Evolutionary conservation across 129 eudicot species (phyloP), one percentile per base, ranked within the genome.

Genomic region (Arctium lappa): DNA sequence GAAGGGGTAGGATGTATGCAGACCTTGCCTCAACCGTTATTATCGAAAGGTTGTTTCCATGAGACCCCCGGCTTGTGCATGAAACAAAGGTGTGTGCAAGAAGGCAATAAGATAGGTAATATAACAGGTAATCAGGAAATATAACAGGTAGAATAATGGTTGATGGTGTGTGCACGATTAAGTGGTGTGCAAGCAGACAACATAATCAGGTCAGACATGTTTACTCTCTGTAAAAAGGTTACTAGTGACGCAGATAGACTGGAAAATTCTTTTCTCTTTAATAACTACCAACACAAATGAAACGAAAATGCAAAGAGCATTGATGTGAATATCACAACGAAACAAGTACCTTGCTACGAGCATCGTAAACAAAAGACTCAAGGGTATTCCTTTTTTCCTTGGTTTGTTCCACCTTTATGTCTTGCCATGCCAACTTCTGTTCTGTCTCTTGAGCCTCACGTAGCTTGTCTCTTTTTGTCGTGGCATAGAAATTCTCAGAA

Each of bases 291-390:
- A 10, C 15, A 46, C 15, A 10, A 46, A 10, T 46, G 56, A 46
- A 46, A 46, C 15, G 10, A 9, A 56, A 15, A 56, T 16, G 65
- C 65, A 56, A 15, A 56, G 18, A 56, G 16, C 22, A 16, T 56
- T 56, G 27, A 56, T 56, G 65, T 56, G 22, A 15, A 44, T 44
- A 44, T 44, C 53, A 6, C 53, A 1, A 8, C 53, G 13, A 9
- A 44, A 56, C 18, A 38, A 31, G 10, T 85, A 90, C 97, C 97
- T 92, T 92, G 33, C 86, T 92, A 36, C 97, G 94, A 2, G 90
- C 87, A 77, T 92, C 97, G 42, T 92, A 90, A 29, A 92, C 92
- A 81, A 83, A 92, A 70, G 97, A 80, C 81, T 92, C 97, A 33
- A 92, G 85, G 9, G 87, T 65, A 60, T 92, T 92, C 78, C 90